A percentile compares a stretch with the other conserved stretches of the same genome.
Conservation (phyloP, 2,329 filamentous ascomycete genomes). For the Alternaria brassicae region DNA sequence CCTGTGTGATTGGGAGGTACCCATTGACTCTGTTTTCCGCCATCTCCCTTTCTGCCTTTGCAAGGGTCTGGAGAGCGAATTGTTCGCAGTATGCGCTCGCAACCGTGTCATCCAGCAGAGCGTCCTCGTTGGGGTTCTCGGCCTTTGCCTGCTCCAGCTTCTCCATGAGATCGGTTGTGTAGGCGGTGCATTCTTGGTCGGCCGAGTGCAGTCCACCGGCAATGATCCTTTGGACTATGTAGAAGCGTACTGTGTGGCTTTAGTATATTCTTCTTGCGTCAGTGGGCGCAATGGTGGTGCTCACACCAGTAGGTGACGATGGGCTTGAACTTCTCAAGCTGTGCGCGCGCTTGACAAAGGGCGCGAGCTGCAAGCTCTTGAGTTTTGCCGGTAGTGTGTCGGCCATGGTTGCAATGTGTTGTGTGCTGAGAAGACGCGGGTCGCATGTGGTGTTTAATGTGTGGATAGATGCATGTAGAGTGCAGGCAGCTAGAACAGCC, state of each 20-base stretch:
- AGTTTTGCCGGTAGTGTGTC: constrained; percentile 73
- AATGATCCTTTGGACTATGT: constrained; percentile 91
- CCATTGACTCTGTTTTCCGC: constrained; percentile 82
- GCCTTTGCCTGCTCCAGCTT: constrained; percentile 83
- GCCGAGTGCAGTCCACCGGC: constrained; percentile 77
- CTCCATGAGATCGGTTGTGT: constrained; percentile 87
- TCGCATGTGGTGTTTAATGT: not conserved
- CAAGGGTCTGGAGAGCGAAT: constrained; percentile 88
- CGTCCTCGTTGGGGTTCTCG: constrained; percentile 77
- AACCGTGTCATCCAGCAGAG: constrained; percentile 82
- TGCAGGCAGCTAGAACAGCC: constrained; percentile 6
- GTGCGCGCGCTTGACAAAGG: constrained; percentile 84
- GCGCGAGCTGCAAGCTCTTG: constrained; percentile 80
- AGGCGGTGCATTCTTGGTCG: constrained; percentile 79
- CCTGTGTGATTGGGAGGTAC: constrained; percentile 53
- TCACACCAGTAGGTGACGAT: constrained; percentile 95
- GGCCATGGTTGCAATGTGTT: constrained; percentile 64
- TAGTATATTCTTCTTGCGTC: constrained; percentile 17
- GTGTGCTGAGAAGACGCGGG: not conserved
- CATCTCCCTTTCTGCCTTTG: constrained; percentile 81
- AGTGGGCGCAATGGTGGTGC: constrained; percentile 45
- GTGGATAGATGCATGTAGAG: not conserved
- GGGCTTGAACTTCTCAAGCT: constrained; percentile 83
- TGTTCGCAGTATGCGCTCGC: constrained; percentile 94
- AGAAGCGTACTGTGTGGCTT: constrained; percentile 51